Percentiles rank a stretch among this genome's conserved stretches.
These are phyloP conservation scores for Abelmoschus esculentus DNA, from an alignment of 345 rosid genomes.

Conservation along the genomic window DNA sequence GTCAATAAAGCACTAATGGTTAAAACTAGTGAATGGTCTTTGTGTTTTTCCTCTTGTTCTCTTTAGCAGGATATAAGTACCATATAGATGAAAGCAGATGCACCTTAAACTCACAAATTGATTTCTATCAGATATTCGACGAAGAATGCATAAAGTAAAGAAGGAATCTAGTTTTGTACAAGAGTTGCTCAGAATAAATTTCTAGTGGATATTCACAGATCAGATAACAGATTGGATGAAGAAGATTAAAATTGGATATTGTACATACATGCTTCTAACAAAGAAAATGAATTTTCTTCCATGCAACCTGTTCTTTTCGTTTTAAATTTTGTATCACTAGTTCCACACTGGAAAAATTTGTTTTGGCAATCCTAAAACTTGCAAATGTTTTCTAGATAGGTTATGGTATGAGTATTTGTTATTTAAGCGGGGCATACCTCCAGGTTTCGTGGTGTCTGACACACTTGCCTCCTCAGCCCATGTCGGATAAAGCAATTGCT, in stretches of 20 bases:
- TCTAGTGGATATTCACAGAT: neutral
- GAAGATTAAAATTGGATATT: no score
- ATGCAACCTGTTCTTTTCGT: neutral
- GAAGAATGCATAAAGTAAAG: neutral
- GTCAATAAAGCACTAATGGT: neutral
- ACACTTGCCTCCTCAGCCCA: constrained; percentile 40
- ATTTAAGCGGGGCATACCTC: constrained; percentile 24
- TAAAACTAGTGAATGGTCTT: neutral
- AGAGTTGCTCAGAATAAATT: neutral
- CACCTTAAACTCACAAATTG: neutral
- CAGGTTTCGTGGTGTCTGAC: constrained; percentile 22
- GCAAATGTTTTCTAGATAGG: constrained; percentile 1
- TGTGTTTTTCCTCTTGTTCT: neutral
- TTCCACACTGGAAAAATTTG: neutral
- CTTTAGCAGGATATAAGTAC: no score
- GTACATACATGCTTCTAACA: no score
- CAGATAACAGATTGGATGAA: neutral
- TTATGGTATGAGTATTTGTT: neutral
- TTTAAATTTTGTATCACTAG: neutral
- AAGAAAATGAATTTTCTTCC: neutral
- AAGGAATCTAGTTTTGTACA: neutral
- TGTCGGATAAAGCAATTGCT: constrained; percentile 86
- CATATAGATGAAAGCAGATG: neutral
- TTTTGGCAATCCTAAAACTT: neutral
- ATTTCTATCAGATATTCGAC: neutral